Base-by-base conservation (phyloP, 148 eudicot species). In the Linanthus parryae region DNA sequence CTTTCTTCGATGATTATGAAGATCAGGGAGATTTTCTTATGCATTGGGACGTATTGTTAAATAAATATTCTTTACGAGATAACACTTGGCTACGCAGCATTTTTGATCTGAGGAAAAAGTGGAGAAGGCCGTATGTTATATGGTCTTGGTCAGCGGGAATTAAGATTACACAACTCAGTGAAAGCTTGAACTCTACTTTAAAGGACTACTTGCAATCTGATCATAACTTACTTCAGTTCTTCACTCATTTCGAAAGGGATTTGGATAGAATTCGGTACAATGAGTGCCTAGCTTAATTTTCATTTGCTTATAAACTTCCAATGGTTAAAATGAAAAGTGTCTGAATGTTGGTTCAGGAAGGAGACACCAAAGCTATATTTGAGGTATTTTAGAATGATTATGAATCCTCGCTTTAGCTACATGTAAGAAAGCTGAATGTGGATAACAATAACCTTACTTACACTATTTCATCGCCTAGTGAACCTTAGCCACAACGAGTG, bases 361-460 rank as follows among this genome's bases (percentile, higher is more conserved):
- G 51, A 24, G 8, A 47, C 20, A 47, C 33, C 5, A 47, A 26
- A 19, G 21, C 33, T 1, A 47, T 47, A 47, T 47, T 47, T 47
- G 33, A 47, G 20, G 51, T 24, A 19, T 47, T 47, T 15, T 20
- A 47, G 27, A 23, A n/a, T n/a, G n/a, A n/a, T n/a, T n/a, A n/a
- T n/a, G n/a, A n/a, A n/a, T n/a, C n/a, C n/a, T n/a, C n/a, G 7
- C 17, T 47, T 15, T 18, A 47, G 10, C 1, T 25, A 13, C 7
- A 22, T 5, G 16, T 47, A 5, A 15, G 0, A 26, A 7, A 7
- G n/a, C 19, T 4, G 7, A 6, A 7, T 26, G 10, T 24, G 15
- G 20, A 26, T 2, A 4, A 6, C 16, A 5, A 47, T 5, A 2
- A 10, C 27, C 1, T 24, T n/a, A 2, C 15, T 6, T 47, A 47